Conservation (phyloP, 2,329 filamentous ascomycete genomes). For the Aspergillus luchuensis region DNA sequence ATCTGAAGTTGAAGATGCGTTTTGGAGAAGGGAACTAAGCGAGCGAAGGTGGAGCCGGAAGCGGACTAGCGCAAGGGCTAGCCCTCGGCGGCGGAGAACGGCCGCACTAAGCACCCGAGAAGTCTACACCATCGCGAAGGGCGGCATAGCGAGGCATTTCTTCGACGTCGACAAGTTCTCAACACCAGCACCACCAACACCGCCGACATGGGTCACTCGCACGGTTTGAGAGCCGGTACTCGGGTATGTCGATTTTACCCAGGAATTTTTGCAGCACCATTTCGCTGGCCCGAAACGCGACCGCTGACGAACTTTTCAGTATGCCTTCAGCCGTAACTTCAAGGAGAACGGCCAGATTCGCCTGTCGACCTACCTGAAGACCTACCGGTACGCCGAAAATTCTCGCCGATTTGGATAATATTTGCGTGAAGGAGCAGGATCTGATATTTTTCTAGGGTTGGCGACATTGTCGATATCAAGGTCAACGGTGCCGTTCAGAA, state of each 20-base stretch:
- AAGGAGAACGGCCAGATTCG: conserved; percentile 93
- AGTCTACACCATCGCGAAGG: conserved; percentile 26
- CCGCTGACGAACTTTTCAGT: conserved; percentile 53
- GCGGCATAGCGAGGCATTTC: conserved; percentile 31
- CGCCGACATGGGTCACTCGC: conserved; percentile 80
- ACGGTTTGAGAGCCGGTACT: conserved; percentile 84
- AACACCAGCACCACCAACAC: conserved; percentile 49
- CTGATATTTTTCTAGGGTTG: conserved; percentile 69
- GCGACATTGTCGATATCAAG: conserved; percentile 98
- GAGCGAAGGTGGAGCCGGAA: conserved; percentile 24
- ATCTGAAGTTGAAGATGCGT: conserved; percentile 23
- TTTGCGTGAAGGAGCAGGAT: conserved; percentile 29
- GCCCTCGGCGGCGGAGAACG: conserved; percentile 21
- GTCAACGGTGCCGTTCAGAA: conserved; percentile 98
- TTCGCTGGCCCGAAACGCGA: conserved; percentile 16
- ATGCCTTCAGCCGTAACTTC: conserved; percentile 93
- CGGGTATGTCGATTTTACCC: conserved; percentile 61
- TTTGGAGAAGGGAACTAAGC: conserved; percentile 26
- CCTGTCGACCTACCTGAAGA: conserved; percentile 89
- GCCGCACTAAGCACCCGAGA: conserved; percentile 32
- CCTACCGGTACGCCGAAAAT: conserved; percentile 71
- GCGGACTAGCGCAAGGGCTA: conserved; percentile 27
- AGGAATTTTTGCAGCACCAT: conserved; percentile 4
- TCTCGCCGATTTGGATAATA: conserved; percentile 17
- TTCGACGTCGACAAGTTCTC: conserved; percentile 42